phyloP scores from a whole-genome alignment of 495 filamentous ascomycete species.

The Baudoinia panamericana region DNA sequence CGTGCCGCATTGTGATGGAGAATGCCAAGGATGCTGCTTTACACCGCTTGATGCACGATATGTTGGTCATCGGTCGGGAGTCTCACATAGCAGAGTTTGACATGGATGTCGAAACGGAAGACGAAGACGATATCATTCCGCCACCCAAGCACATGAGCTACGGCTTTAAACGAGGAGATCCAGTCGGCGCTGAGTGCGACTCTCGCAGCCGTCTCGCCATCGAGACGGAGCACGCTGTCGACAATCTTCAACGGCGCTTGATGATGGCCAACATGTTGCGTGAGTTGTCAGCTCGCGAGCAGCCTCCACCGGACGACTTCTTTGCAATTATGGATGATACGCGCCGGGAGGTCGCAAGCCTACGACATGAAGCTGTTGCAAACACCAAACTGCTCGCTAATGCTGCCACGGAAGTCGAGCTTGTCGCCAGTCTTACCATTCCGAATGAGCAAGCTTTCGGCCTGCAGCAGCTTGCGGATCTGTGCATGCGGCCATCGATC shows the following conservation, averaged over 20 bases:
- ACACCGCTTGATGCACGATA: conserved; percentile 5
- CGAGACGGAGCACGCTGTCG: conserved; percentile 7
- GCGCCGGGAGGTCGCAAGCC: conserved; percentile 3
- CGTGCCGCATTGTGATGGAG: background rate
- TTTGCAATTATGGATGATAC: conserved; percentile 15
- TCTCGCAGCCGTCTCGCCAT: conserved; percentile 10
- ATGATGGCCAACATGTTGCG: conserved; percentile 11
- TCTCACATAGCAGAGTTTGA: background rate
- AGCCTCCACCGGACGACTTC: background rate
- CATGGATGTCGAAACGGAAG: conserved; percentile 8
- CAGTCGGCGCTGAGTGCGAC: conserved; percentile 8
- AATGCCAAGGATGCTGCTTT: conserved; percentile 3
- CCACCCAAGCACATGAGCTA: conserved; percentile 10
- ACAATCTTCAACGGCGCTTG: conserved; percentile 3
- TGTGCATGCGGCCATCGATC: conserved; percentile 15
- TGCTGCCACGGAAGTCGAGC: conserved; percentile 11
- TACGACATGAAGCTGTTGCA: background rate
- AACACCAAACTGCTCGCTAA: conserved; percentile 5
- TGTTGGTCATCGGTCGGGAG: conserved; percentile 9
- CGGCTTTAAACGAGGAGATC: conserved; percentile 5
- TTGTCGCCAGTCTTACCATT: background rate
- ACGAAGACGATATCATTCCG: conserved; percentile 16
- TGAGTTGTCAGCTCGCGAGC: conserved; percentile 2
- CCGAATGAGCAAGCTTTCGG: conserved; percentile 15
- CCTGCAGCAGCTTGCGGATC: conserved; percentile 14